These are phyloP conservation scores for Anthoceros angustus DNA, from an alignment of 225 moss, liverwort and hornwort genomes.

Conservation along the genomic window DNA sequence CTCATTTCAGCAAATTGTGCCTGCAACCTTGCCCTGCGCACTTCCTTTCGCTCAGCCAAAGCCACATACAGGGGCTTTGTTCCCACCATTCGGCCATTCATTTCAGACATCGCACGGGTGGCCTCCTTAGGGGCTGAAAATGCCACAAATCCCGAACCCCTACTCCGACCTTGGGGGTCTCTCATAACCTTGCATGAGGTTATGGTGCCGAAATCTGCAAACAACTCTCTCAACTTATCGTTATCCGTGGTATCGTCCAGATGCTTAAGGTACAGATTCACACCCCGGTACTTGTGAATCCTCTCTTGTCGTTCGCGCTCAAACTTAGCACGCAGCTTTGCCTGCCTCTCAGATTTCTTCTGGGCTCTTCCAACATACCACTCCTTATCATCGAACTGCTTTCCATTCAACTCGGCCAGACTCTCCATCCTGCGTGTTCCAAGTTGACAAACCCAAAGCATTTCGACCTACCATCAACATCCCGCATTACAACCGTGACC, in stretches of 20 bases:
- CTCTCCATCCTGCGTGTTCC: conserved; percentile 69
- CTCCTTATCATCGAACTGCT: conserved; percentile 78
- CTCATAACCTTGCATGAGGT: conserved; percentile 90
- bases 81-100: conserved; percentile 93
- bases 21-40: conserved; percentile 85
- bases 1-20: conserved; percentile 97
- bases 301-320: conserved; percentile 94
- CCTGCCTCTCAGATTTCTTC: conserved; percentile 91
- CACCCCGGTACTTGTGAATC: conserved; percentile 92
- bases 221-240: conserved; percentile 77
- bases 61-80: conserved; percentile 88
- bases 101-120: conserved; percentile 76
- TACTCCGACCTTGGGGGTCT: conserved; percentile 80
- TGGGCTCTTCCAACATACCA: conserved; percentile 93
- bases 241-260: conserved; percentile 81
- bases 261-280: conserved; percentile 89
- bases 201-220: too few relatives aligned
- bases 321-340: conserved; percentile 79
- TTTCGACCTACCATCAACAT: conserved; percentile 80
- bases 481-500: conserved; percentile 92
- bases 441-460: conserved; percentile 97
- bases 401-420: conserved; percentile 70
- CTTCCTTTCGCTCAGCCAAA: conserved; percentile 87
- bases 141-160: conserved; percentile 91
- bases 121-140: conserved; percentile 84